These are phyloP conservation scores for Afroboletus lepidellus DNA, from an alignment of 1,284 basidiomycete genomes.

Conservation along the genomic window DNA sequence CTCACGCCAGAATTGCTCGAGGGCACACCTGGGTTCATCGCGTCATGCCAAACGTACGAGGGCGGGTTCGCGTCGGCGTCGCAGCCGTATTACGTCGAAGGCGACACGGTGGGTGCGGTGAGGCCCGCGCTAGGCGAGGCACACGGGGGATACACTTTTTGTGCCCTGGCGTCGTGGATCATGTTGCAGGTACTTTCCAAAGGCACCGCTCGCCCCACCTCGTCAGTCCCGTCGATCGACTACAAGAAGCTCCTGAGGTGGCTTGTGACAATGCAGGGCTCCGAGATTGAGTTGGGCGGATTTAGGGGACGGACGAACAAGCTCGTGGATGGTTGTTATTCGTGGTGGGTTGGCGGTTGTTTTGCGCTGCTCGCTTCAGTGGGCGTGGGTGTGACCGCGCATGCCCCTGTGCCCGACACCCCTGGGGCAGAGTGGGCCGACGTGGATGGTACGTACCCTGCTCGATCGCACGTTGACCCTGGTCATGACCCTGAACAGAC, in stretches of 20 bases:
- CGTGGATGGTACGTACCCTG: constrained; percentile 53
- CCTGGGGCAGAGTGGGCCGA: constrained; percentile 51
- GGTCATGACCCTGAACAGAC: constrained; percentile 37
- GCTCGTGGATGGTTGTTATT: constrained; percentile 97
- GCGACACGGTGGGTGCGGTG: constrained; percentile 36
- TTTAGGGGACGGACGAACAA: constrained; percentile 96
- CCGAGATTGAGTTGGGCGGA: constrained; percentile 82
- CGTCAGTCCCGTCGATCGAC: constrained; percentile 59
- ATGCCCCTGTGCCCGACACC: background rate
- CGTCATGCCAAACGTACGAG: constrained; percentile 95
- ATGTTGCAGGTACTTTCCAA: constrained; percentile 64
- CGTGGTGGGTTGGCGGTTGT: constrained; percentile 97
- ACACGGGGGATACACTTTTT: constrained; percentile 97
- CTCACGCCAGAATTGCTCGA: constrained; percentile 84
- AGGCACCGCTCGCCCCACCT: no score
- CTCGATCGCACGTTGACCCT: no score
- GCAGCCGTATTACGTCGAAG: constrained; percentile 56
- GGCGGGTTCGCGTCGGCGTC: constrained; percentile 91
- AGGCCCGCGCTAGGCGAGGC: constrained; percentile 85
- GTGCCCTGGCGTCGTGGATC: constrained; percentile 83
- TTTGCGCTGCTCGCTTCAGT: constrained; percentile 79
- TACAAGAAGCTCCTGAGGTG: constrained; percentile 70
- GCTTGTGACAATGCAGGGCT: constrained; percentile 87
- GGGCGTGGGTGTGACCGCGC: constrained; percentile 41
- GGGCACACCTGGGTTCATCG: constrained; percentile 63